These are phyloP conservation scores for Puccinia polysora DNA, from an alignment of 1,284 basidiomycete genomes.

Conservation along the genomic window DNA sequence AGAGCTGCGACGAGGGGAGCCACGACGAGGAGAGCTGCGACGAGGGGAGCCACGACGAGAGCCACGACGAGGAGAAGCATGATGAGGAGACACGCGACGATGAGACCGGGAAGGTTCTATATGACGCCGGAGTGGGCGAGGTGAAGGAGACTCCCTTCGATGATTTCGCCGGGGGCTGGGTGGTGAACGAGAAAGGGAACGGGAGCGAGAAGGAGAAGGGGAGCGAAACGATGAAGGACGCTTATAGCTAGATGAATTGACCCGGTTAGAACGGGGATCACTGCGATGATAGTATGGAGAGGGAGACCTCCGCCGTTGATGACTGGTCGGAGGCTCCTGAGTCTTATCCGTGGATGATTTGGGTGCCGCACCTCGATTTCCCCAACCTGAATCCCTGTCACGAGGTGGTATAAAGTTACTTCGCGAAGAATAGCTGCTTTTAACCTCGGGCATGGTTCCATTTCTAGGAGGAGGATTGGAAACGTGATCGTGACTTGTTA, in stretches of 20 bases:
- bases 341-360: neutral
- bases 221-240: constrained; percentile 11
- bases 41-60: too few relatives aligned
- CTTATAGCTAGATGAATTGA: neutral
- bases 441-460: constrained; percentile 1
- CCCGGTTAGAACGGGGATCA: constrained; percentile 3
- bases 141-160: too few relatives aligned
- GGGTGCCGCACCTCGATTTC: neutral
- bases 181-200: too few relatives aligned
- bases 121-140: too few relatives aligned
- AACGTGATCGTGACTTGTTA: neutral
- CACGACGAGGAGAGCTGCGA: too few relatives aligned
- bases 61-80: too few relatives aligned
- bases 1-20: too few relatives aligned
- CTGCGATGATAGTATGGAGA: constrained; percentile 5
- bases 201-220: too few relatives aligned
- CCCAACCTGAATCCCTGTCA: constrained; percentile 35
- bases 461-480: constrained; percentile 16
- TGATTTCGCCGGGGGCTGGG: too few relatives aligned
- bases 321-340: neutral
- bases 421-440: constrained; percentile 3
- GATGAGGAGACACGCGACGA: too few relatives aligned
- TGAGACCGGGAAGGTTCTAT: too few relatives aligned
- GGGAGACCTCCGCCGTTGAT: neutral
- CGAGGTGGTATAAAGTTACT: constrained; percentile 30